Percentiles rank a stretch among this genome's conserved stretches.
phyloP scores from a whole-genome alignment of 2,329 filamentous ascomycete species.

The Verticillium albo-atrum region DNA sequence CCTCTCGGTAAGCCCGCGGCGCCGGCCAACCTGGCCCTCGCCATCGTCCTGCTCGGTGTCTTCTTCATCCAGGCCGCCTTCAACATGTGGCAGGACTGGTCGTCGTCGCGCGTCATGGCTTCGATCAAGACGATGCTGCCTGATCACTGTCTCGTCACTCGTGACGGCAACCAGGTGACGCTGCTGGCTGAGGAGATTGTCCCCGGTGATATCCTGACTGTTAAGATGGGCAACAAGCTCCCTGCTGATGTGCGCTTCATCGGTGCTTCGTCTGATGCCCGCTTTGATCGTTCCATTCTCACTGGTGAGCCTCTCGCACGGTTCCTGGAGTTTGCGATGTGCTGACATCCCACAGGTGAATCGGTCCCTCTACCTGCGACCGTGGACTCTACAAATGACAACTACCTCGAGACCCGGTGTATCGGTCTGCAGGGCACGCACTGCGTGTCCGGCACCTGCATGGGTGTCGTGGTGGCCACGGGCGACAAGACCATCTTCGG shows the following conservation, averaged over 20 bases:
- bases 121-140: slow-evolving; percentile 80
- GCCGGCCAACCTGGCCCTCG: slow-evolving; percentile 65
- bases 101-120: slow-evolving; percentile 70
- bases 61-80: slow-evolving; percentile 67
- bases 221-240: slow-evolving; percentile 69
- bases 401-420: slow-evolving; percentile 72
- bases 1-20: slow-evolving; percentile 69
- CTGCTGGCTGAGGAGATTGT: slow-evolving; percentile 58
- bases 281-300: slow-evolving; percentile 69
- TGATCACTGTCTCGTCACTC: slow-evolving; percentile 61
- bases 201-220: slow-evolving; percentile 63
- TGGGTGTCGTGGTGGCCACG: slow-evolving; percentile 66
- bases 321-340: not conserved
- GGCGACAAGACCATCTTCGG: slow-evolving; percentile 73
- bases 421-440: slow-evolving; percentile 79
- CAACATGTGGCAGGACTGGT: slow-evolving; percentile 71
- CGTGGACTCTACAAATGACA: slow-evolving; percentile 63
- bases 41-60: slow-evolving; percentile 67
- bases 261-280: slow-evolving; percentile 63
- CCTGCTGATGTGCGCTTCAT: slow-evolving; percentile 70
- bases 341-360: slow-evolving; percentile 43
- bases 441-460: slow-evolving; percentile 63
- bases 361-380: slow-evolving; percentile 60
- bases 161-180: slow-evolving; percentile 48
- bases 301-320: slow-evolving; percentile 43